Evolutionary conservation across 192 early-diverging fungal species (phyloP).

Genomic region (Coemansia sp.): DNA sequence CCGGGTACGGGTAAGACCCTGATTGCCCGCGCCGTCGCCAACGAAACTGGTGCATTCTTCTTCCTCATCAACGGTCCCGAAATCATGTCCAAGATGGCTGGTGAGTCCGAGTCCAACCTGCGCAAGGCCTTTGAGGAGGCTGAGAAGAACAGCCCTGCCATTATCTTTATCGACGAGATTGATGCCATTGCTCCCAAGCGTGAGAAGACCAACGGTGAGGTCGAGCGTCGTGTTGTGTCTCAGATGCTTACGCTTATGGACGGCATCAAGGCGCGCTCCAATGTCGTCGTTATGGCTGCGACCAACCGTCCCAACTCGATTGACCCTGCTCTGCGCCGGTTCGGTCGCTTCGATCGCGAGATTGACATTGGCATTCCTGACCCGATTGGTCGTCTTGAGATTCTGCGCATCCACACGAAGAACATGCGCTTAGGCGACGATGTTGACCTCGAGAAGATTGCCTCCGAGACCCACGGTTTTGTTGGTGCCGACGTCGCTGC

Average conservation of each 20-base stretch:
- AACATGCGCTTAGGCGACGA: constrained; percentile 98
- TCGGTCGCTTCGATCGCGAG: constrained; percentile 99
- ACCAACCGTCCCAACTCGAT: constrained; percentile 99
- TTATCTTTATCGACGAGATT: constrained; percentile 99
- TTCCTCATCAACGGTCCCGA: constrained; percentile 99
- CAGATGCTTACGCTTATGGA: constrained; percentile 99
- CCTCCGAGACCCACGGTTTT: constrained; percentile 95
- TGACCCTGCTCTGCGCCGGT: constrained; percentile 96
- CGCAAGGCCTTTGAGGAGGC: constrained; percentile 99
- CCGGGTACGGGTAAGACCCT: constrained; percentile 99
- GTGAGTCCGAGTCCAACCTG: constrained; percentile 95
- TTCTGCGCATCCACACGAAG: constrained; percentile 98
- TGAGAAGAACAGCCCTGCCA: constrained; percentile 94
- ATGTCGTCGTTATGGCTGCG: constrained; percentile 98
- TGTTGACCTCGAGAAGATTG: constrained; percentile 96
- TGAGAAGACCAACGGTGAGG: constrained; percentile 98
- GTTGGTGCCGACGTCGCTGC: constrained; percentile 97
- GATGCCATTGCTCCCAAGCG: constrained; percentile 99
- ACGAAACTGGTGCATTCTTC: constrained; percentile 99
- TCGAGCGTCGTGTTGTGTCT: constrained; percentile 97
- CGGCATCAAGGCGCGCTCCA: constrained; percentile 93
- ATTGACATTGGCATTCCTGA: constrained; percentile 99
- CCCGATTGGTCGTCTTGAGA: constrained; percentile 96
- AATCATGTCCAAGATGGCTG: constrained; percentile 99
- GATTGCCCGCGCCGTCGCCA: constrained; percentile 97